Evolutionary conservation across 31 red algal genomes (phyloP), one percentile per base, ranked within the genome.

Genomic region (Porphyra umbilicalis): DNA sequence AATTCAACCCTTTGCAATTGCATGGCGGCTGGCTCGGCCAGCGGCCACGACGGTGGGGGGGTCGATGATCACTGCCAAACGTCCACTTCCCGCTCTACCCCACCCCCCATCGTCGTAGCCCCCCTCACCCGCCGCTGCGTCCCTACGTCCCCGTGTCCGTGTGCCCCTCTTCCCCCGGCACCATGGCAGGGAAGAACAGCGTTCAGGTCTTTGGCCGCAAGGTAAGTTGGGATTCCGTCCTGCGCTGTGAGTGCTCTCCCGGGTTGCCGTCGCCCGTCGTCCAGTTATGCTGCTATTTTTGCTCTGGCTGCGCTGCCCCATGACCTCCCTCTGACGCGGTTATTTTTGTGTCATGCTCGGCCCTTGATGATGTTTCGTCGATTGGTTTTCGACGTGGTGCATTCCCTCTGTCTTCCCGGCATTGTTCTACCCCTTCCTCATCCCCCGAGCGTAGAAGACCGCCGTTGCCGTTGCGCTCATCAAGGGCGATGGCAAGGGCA

Each of bases 381-480:
- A 11, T 10, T 10, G 20, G n/a, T 79, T 31, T n/a, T 44, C 0
- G 6, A 42, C 15, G 36, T 79, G 32, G 18, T 15, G 84, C 36
- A 83, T 75, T 15, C 7, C 10, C 8, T 85, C 35, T 35, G 32
- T 77, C 6, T 4, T 74, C 33, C 68, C 18, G 35, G 18, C 29
- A 34, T 11, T 83, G 35, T 40, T 82, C 40, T 38, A 38, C 29
- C 75, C 33, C 75, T 13, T 78, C 34, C 18, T 78, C 35, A 42
- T 67, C 75, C 25, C 67, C 68, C 34, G 74, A 33, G 30, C 76
- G 38, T 38, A 98, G 93, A 99, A 99, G 90, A 99, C 97, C 81
- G 97, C 97, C 9, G 97, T 99, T 46, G 97, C 97, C 13, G 97
- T 99, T 34, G 97, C 97, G 33, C 93, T 92, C 78, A 91, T 95